These are phyloP conservation scores for Mycena leptocephala DNA, from an alignment of 768 basidiomycete species.

Conservation along the genomic window DNA sequence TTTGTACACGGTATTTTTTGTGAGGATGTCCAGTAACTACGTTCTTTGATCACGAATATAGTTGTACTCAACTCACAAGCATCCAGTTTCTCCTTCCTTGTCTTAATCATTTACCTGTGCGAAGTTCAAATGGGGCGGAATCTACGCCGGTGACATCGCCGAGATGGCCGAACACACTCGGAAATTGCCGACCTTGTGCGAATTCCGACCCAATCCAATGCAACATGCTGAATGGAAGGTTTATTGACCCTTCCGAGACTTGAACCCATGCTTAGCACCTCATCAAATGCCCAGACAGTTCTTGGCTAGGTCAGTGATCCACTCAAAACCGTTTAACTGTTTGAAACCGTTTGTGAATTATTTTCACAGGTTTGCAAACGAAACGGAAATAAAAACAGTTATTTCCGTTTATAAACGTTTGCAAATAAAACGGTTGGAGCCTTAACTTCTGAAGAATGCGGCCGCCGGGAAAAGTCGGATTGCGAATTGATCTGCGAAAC, in stretches of 20 bases:
- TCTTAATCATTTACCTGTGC: neutral
- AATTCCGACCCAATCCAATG: neutral
- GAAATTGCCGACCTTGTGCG: constrained; percentile 7
- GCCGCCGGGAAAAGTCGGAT: too few relatives aligned
- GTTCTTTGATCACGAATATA: constrained; percentile 1
- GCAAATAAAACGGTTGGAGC: neutral
- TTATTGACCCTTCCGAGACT: constrained; percentile 1
- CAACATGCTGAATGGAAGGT: constrained; percentile 2
- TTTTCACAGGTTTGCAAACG: neutral
- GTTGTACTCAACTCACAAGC: neutral
- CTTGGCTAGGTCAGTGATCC: neutral
- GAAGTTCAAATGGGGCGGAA: neutral
- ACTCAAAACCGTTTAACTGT: neutral
- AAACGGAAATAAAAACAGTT: constrained; percentile 2
- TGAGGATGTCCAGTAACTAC: neutral
- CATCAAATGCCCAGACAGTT: constrained; percentile 2
- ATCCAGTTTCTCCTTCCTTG: neutral
- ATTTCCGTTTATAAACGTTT: neutral
- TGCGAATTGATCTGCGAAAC: too few relatives aligned
- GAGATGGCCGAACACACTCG: constrained; percentile 14
- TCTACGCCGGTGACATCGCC: too few relatives aligned
- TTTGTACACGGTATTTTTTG: neutral
- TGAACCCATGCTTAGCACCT: neutral
- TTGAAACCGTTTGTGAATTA: neutral
- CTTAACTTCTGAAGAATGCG: neutral